Evolutionary conservation across 352 stramenopile genomes (phyloP), one percentile per base, ranked within the genome.

Genomic region (Globisporangium echinulatum): DNA sequence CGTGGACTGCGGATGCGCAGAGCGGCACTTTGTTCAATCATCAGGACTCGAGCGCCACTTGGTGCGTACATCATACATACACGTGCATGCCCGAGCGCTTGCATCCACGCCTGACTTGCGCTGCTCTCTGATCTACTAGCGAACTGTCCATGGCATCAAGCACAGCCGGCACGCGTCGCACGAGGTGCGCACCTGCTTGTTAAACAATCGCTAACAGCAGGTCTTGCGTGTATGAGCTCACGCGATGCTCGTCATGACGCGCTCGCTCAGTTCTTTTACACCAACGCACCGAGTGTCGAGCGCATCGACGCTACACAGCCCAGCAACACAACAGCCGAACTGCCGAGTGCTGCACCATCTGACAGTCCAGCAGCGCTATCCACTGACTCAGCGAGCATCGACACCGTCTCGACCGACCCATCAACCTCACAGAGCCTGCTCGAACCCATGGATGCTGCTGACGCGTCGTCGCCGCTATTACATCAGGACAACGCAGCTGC

Each of bases 21-120:
- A 55, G 0, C 56, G 49, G 15, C 77, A 87, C 48, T 84, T 77
- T 25, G 69, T 85, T 33, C 71, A 62, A 19, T 57, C 61, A 49
- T 15, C 49, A 19, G 66, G 67, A 13, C 59, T 85, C 43, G 59
- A 68, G 36, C 56, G 39, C 43, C 77, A 87, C 63, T 69, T 80
- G 69, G 77, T 87, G 56, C n/a, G 38, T 17, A 15, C 42, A 15
- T 43, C 49, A 15, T 17, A 11, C 36, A 43, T 11, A 43, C 39
- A 43, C 7, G 39, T 37, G 56, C 37, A 43, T 33, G 38, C 39
- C 43, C 48, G 7, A 14, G 37, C 49, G 14, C 49, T 8, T 43
- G 50, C 37, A 49, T 15, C 1, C 25, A 52, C 15, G 36, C 33
- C 17, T n/a, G 14, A 33, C 44, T 5, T 9, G 6, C n/a, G 10